Conservation (phyloP, 2,329 filamentous ascomycete genomes). For the Aspergillus phoenicis region DNA sequence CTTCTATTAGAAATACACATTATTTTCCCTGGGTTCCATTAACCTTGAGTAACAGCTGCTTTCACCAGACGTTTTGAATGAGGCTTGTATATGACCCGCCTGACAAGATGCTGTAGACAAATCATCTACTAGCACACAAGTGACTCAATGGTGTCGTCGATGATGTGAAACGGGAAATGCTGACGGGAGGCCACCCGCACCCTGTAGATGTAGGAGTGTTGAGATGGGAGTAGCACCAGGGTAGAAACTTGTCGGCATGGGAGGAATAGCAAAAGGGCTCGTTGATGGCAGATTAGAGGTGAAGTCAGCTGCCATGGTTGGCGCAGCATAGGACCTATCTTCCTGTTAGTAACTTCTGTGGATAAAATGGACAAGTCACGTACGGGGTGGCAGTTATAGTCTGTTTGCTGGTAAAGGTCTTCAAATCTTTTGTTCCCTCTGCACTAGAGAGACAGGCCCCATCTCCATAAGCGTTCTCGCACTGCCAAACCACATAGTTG, state of each 20-base stretch:
- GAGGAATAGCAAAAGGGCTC: neutral
- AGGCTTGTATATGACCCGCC: too few species aligned
- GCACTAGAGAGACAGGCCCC: neutral
- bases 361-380: neutral
- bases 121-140: too few species aligned
- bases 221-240: neutral
- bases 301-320: neutral
- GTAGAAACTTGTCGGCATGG: conserved; percentile 2
- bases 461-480: neutral
- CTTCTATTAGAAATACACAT: too few species aligned
- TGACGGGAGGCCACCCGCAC: neutral
- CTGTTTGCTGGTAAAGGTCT: neutral
- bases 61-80: too few species aligned
- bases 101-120: too few species aligned
- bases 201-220: neutral
- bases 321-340: neutral
- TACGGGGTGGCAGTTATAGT: neutral
- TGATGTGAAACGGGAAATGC: too few species aligned
- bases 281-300: neutral
- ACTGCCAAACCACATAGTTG: neutral
- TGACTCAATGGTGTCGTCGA: too few species aligned
- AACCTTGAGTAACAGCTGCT: too few species aligned
- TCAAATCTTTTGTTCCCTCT: too few species aligned
- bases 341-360: neutral
- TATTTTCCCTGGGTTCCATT: too few species aligned